Percentiles rank a stretch among this genome's conserved stretches.
Conservation (phyloP, 2,329 filamentous ascomycete genomes). For the Calonectria henricotiae region DNA sequence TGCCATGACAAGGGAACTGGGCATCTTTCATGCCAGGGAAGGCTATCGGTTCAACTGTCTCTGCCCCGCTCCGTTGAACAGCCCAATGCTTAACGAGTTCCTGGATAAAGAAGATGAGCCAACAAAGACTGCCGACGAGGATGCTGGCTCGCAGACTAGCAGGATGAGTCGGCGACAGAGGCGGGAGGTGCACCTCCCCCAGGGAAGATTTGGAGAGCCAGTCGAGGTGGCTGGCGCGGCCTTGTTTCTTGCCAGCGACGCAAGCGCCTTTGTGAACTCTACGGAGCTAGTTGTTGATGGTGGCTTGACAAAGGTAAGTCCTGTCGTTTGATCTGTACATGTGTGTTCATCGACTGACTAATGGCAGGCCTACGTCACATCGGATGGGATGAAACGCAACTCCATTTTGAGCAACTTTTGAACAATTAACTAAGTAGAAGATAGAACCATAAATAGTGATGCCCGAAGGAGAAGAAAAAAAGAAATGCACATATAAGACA, state of each 20-base stretch:
- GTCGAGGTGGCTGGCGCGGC: background rate
- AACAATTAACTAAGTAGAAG: background rate
- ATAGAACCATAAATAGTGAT: background rate
- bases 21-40: conserved; percentile 19
- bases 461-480: background rate
- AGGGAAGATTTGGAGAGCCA: conserved; percentile 1
- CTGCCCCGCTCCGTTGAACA: background rate
- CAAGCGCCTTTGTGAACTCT: conserved; percentile 1
- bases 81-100: conserved; percentile 3
- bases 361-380: background rate
- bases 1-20: conserved; percentile 10
- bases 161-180: background rate
- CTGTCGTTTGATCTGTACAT: background rate
- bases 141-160: background rate
- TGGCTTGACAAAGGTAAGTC: background rate
- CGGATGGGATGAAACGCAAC: background rate
- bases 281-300: conserved; percentile 5
- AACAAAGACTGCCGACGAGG: background rate
- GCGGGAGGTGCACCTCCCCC: background rate
- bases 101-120: background rate
- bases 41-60: conserved; percentile 8
- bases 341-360: background rate
- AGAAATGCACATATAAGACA: background rate
- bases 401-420: conserved; percentile 2
- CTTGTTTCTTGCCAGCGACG: background rate